Conservation (phyloP, 2,329 filamentous ascomycete species). For the Penicillium brevicompactum region DNA sequence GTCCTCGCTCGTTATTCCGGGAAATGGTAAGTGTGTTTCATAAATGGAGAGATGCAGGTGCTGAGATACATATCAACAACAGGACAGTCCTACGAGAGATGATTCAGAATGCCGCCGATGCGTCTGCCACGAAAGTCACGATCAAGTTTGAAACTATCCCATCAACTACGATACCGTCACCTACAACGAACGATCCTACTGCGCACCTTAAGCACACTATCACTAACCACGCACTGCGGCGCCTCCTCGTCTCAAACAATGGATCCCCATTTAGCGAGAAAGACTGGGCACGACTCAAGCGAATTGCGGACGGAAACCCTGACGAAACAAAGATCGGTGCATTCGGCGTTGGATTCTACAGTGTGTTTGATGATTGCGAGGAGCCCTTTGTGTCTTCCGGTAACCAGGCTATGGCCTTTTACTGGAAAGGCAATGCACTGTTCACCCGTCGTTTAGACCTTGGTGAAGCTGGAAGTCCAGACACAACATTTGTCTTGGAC, state of each 20-base stretch:
- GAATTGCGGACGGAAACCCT: slow-evolving; percentile 98
- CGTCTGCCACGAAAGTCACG: slow-evolving; percentile 82
- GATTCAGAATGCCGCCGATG: slow-evolving; percentile 98
- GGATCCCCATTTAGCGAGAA: slow-evolving; percentile 84
- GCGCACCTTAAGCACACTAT: slow-evolving; percentile 80
- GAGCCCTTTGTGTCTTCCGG: slow-evolving; percentile 96
- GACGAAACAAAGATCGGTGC: slow-evolving; percentile 99
- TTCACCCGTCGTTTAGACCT: slow-evolving; percentile 86
- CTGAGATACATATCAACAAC: slow-evolving; percentile 13
- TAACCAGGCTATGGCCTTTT: slow-evolving; percentile 93
- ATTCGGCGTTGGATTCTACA: slow-evolving; percentile 98
- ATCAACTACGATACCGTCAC: slow-evolving; percentile 72
- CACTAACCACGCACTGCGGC: slow-evolving; percentile 79
- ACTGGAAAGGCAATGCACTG: slow-evolving; percentile 98
- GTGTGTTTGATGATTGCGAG: slow-evolving; percentile 96
- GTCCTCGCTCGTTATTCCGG: slow-evolving; percentile 94
- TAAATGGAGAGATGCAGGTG: not conserved
- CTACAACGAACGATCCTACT: slow-evolving; percentile 66
- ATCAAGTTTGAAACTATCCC: slow-evolving; percentile 92
- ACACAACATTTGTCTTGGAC: slow-evolving; percentile 93
- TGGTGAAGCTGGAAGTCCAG: slow-evolving; percentile 63
- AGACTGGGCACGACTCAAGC: slow-evolving; percentile 90
- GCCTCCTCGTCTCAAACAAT: slow-evolving; percentile 90
- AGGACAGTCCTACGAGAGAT: slow-evolving; percentile 78
- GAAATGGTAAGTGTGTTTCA: slow-evolving; percentile 70